Conservation (phyloP, 106 monocot species). For the Vanilla planifolia region DNA sequence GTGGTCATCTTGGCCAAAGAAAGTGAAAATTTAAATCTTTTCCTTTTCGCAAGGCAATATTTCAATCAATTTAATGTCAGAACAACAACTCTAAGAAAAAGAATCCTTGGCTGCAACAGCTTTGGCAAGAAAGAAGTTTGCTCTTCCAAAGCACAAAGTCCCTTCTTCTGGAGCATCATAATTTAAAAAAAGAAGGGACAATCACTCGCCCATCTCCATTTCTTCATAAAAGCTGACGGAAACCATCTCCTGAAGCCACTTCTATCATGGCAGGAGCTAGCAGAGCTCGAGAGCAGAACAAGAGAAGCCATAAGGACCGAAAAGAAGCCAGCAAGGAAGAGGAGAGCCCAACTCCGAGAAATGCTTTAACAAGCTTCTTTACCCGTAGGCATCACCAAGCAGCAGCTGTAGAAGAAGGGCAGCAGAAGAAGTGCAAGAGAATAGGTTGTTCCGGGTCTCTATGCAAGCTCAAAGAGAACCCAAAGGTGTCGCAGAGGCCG, state of each 20-base stretch:
- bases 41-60: neutral
- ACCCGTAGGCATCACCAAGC: constrained; percentile 32
- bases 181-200: neutral
- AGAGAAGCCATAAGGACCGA: constrained; percentile 12
- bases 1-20: neutral
- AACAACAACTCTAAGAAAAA: neutral
- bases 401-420: neutral
- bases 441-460: constrained; percentile 48
- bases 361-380: constrained; percentile 35
- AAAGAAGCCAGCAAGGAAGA: constrained; percentile 4
- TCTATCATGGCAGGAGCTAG: constrained; percentile 28
- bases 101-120: too few relatives aligned
- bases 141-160: neutral
- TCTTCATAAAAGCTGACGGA: neutral
- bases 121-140: too few relatives aligned
- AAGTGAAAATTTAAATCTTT: neutral
- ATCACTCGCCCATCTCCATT: neutral
- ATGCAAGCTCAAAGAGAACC: constrained; percentile 36
- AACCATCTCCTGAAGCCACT: neutral
- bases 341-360: constrained; percentile 10
- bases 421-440: constrained; percentile 20
- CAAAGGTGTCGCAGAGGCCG: constrained; percentile 15
- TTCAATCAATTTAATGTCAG: neutral
- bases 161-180: neutral
- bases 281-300: constrained; percentile 6